phyloP scores from a whole-genome alignment of 192 early-diverging fungal genomes.

The Pecoramyces ruminantium region DNA sequence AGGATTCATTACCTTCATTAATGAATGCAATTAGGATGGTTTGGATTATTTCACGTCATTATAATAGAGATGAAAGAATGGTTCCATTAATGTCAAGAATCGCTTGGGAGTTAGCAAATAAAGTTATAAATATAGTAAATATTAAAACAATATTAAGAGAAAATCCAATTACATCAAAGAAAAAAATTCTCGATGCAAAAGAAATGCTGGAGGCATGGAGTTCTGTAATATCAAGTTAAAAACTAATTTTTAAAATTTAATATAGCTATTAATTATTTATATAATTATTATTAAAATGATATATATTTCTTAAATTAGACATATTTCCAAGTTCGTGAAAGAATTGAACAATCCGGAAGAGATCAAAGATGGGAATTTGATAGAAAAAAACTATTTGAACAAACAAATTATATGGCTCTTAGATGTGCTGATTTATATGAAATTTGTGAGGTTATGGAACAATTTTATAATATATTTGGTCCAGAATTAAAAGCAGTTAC shows the following conservation, averaged over 20 bases:
- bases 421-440: slow-evolving; percentile 38
- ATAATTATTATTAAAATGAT: slow-evolving; percentile 1
- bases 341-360: slow-evolving; percentile 41
- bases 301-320: no score
- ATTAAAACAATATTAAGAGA: slow-evolving; percentile 31
- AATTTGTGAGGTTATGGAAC: slow-evolving; percentile 47
- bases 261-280: background rate
- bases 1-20: slow-evolving; percentile 31
- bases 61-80: slow-evolving; percentile 48
- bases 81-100: slow-evolving; percentile 42
- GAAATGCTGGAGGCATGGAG: slow-evolving; percentile 39
- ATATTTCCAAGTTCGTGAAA: slow-evolving; percentile 40
- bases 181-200: slow-evolving; percentile 35
- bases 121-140: slow-evolving; percentile 36
- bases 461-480: slow-evolving; percentile 50
- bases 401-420: slow-evolving; percentile 45
- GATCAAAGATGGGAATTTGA: slow-evolving; percentile 55
- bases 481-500: slow-evolving; percentile 47
- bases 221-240: no score
- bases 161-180: slow-evolving; percentile 24
- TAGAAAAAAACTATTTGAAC: slow-evolving; percentile 44
- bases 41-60: slow-evolving; percentile 50
- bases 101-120: slow-evolving; percentile 41
- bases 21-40: slow-evolving; percentile 49
- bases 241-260: no score